These are phyloP conservation scores for Cicer judaicum DNA, from an alignment of 306 rosid genomes.

Conservation along the genomic window DNA sequence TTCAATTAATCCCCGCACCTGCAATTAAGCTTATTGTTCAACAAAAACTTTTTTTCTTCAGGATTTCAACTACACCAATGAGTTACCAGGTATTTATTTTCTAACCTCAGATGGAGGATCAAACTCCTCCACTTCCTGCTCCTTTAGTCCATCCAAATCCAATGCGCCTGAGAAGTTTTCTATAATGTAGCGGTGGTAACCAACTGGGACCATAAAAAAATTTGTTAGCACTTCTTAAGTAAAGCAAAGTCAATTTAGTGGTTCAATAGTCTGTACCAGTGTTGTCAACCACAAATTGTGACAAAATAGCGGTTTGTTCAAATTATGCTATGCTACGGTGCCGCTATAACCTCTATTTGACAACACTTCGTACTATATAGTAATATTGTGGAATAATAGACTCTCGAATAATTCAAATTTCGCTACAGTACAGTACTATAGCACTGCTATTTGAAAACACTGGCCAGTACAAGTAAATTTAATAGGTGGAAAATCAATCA, in stretches of 20 bases:
- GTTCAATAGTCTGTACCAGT: not conserved
- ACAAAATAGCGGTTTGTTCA: too few species aligned
- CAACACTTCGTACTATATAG: too few species aligned
- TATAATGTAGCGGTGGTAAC: slow-evolving; percentile 76
- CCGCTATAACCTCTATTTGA: too few species aligned
- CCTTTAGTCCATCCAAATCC: slow-evolving; percentile 60
- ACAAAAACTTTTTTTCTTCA: not conserved
- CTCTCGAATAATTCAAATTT: too few species aligned
- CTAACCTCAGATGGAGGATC: slow-evolving; percentile 93
- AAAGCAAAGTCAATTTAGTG: slow-evolving; percentile 1
- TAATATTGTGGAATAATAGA: too few species aligned
- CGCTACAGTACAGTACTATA: too few species aligned
- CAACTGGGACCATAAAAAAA: slow-evolving; percentile 58
- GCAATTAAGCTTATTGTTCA: slow-evolving; percentile 43
- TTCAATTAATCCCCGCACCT: slow-evolving; percentile 86
- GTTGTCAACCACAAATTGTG: too few species aligned
- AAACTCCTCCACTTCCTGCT: slow-evolving; percentile 71
- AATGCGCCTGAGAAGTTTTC: slow-evolving; percentile 66
- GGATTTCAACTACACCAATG: slow-evolving; percentile 29
- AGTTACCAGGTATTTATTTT: slow-evolving; percentile 20
- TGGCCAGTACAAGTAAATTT: not conserved
- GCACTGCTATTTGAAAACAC: too few species aligned
- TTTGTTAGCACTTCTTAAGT: slow-evolving; percentile 13
- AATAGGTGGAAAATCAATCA: slow-evolving; percentile 25
- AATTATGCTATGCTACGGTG: too few species aligned